Base-by-base conservation (phyloP, 2,329 filamentous ascomycete genomes). In the Exophiala phaeomuriformis region DNA sequence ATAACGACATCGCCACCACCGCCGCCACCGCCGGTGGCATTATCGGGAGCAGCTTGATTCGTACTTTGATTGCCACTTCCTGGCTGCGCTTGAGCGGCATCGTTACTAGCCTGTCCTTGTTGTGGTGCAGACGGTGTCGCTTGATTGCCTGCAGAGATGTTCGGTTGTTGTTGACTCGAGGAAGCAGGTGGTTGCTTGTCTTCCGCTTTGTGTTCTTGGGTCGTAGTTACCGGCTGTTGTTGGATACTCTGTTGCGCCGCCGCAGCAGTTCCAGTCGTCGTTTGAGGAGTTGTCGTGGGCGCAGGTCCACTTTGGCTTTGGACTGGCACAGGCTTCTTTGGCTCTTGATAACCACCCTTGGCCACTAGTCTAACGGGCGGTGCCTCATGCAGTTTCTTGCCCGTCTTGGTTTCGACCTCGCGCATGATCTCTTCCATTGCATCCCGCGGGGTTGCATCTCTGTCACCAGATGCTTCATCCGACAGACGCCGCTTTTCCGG, bases 271-370 rank as follows among this genome's bases (percentile, higher is more conserved):
- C 51, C 31, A 33, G 41, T 43, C 6, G 46, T 32, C 4, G 51
- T 33, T 44, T 57, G 56, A 30, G 44, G 39, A 19, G 47, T 35
- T 6, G 49, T 44, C 28, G 51, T 7, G 30, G 37, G 35, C 10
- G 39, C 31, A 33, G 53, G 43, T 42, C 31, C 43, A 31, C 19
- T 19, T 19, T 40, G 35, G 19, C 42, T 52, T 2, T 19, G 19
- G 28, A 35, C 51, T n/a, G 53, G 47, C 12, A 47, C 40, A 39
- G 33, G 37, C 36, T 45, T 46, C 8, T 69, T 67, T 55, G 69
- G 73, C 50, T 88, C 81, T 68, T 89, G 72, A 33, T 81, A 80
- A 2, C 89, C 89, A 46, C 89, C 90, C 64, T 87, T 86, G 64
- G 93, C 83, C 41, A 94, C 77, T 43, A 88, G 84, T 36, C 80